Evolutionary conservation across 2,329 filamentous ascomycete species (phyloP).

Genomic region (Graphium sp.): DNA sequence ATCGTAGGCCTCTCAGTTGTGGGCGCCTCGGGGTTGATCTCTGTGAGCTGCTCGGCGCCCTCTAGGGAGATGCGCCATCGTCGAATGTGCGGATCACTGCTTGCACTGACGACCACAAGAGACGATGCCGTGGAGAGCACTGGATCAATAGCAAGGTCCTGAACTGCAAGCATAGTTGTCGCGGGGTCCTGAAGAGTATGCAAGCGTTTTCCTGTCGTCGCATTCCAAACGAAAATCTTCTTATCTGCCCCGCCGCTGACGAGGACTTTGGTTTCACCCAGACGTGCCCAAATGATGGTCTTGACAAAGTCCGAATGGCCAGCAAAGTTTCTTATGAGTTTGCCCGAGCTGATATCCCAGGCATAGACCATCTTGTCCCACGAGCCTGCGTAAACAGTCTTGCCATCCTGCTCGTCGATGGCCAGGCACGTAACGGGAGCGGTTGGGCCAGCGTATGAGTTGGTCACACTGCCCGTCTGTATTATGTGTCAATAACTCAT

Average conservation of each 20-base stretch:
- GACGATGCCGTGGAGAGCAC: slow-evolving; percentile 29
- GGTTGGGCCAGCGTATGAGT: slow-evolving; percentile 52
- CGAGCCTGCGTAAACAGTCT: slow-evolving; percentile 65
- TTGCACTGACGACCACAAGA: slow-evolving; percentile 57
- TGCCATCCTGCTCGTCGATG: slow-evolving; percentile 36
- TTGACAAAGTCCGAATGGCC: slow-evolving; percentile 92
- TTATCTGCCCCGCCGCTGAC: slow-evolving; percentile 65
- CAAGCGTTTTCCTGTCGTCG: slow-evolving; percentile 47
- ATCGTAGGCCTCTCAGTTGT: slow-evolving; percentile 35
- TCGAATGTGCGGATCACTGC: slow-evolving; percentile 65
- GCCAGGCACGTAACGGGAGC: slow-evolving; percentile 69
- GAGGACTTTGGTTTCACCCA: slow-evolving; percentile 45
- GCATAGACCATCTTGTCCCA: slow-evolving; percentile 93
- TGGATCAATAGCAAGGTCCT: slow-evolving; percentile 64
- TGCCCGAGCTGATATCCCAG: slow-evolving; percentile 49
- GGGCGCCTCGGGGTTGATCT: slow-evolving; percentile 21
- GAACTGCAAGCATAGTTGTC: slow-evolving; percentile 57
- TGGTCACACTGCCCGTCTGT: slow-evolving; percentile 5
- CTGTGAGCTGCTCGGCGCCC: slow-evolving; percentile 34
- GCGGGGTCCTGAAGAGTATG: slow-evolving; percentile 64
- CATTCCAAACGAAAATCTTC: slow-evolving; percentile 73
- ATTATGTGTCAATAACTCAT: background rate
- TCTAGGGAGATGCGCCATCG: slow-evolving; percentile 49
- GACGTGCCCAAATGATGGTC: slow-evolving; percentile 44
- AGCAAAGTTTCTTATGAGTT: slow-evolving; percentile 40